Evolutionary conservation across 2,329 filamentous ascomycete species (phyloP), one percentile per base, ranked within the genome.

Genomic region (Lizonia empirigonia): DNA sequence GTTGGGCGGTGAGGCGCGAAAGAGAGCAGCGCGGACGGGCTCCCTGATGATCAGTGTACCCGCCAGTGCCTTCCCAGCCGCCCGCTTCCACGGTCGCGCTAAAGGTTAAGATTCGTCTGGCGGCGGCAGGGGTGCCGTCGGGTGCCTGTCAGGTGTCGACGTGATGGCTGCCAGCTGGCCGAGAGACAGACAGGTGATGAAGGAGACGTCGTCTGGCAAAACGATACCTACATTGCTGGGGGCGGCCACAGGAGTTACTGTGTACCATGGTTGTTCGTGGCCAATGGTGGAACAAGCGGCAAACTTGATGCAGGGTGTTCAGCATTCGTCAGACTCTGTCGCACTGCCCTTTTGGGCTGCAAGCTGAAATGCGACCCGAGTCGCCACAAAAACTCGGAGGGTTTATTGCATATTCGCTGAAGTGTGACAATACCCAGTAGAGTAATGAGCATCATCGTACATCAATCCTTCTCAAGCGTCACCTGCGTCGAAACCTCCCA

Each of bases 401-500:
- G 48, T 56, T 54, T 58, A 63, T 65, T 62, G 50, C 56, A 49
- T 47, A 42, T 39, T 34, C 38, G 23, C 38, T 42, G 22, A 46
- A 22, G 39, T 55, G 37, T 55, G 51, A 53, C 58, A 50, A 41
- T 44, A 59, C 58, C 55, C 57, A 52, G 45, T 37, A 38, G 29
- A 52, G 45, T 37, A 38, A 32, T 49, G 40, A 40, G 19, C 38
- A 9, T 32, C 16, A 13, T 19, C 35, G 27, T 35, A 26, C 53
- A 42, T 70, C 60, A 78, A 55, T 76, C 68, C 61, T 73, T 76
- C 60, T 84, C 82, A 48, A 81, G 70, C 36, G 77, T 85, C 69
- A 91, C 85, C 76, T 97, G 91, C 44, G 95, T 80, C 37, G 89
- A 95, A 12, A 97, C 90, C 76, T 99, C 94, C 94, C 94, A 99